Evolutionary conservation across 768 basidiomycete genomes (phyloP).

Genomic region (Kwoniella sp.): DNA sequence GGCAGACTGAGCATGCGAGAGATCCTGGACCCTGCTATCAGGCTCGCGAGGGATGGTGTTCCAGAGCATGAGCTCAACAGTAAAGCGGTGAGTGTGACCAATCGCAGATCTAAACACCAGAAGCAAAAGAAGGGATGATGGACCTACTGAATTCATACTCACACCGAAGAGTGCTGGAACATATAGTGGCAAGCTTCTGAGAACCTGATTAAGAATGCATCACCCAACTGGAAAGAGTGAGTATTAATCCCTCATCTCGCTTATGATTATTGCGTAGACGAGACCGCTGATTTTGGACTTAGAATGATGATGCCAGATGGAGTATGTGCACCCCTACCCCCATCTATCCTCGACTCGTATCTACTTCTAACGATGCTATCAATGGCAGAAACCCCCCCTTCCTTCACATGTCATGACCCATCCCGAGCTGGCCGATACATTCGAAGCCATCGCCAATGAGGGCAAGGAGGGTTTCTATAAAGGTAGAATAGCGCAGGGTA

Average conservation of each 20-base stretch:
- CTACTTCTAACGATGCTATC: conserved; percentile 46
- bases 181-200: conserved; percentile 64
- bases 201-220: conserved; percentile 74
- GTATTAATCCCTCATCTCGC: conserved; percentile 2
- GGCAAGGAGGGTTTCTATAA: conserved; percentile 95
- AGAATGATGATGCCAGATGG: conserved; percentile 54
- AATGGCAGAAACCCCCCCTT: conserved; percentile 60
- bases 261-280: background rate
- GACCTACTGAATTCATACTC: conserved; percentile 5
- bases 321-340: conserved; percentile 36
- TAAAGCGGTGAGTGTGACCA: conserved; percentile 58
- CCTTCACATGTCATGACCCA: conserved; percentile 82
- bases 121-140: too few relatives aligned
- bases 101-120: background rate
- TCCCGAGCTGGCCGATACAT: conserved; percentile 79
- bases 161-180: background rate
- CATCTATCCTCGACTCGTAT: too few relatives aligned
- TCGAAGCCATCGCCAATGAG: conserved; percentile 73
- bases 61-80: conserved; percentile 85
- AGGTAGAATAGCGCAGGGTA: conserved; percentile 83
- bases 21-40: conserved; percentile 82
- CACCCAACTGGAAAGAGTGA: conserved; percentile 73
- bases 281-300: conserved; percentile 1
- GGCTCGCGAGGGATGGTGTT: conserved; percentile 88
- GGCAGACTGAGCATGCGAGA: conserved; percentile 70